Evolutionary conservation across 2,329 filamentous ascomycete species (phyloP), one percentile per base, ranked within the genome.

Genomic region (Trichophaea hybrida): DNA sequence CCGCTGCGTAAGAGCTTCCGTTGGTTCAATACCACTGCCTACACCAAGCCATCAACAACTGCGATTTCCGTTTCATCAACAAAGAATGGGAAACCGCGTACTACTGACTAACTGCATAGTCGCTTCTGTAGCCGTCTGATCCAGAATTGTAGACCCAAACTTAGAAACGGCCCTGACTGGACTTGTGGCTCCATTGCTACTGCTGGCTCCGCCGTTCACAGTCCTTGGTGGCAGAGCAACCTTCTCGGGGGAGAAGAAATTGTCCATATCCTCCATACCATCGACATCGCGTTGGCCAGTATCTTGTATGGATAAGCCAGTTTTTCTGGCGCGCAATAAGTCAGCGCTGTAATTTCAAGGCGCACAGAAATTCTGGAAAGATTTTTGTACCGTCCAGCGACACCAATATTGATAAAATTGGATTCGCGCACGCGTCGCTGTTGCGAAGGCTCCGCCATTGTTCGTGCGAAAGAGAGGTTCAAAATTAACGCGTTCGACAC

Each of bases 201-300:
- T 15, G 38, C 38, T 43, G 38, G 10, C 4, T 2, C n/a, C 31
- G 31, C 48, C 15, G 48, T 13, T 51, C 31, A 15, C 13, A 13
- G 50, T 33, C 31, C 8, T n/a, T n/a, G 50, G 50, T 37, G 50
- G 32, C 13, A 53, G 50, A n/a, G 12, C 33, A 58, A 62, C 65
- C 1, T 51, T 51, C 34, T 33, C 57, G 37, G 90, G 89, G 17
- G 90, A 95, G 6, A 90, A 96, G 65, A 97, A 81, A 66, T 82
- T 81, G 38, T 91, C 86, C 60, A 95, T 79, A 38, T 87, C 85
- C 71, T 96, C 88, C 76, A 98, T 83, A 72, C 91, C 93, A 77
- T 95, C 78, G 71, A 94, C 89, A 73, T 97, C 91, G 74, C 88
- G 85, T 62, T 83, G 76, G 56, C 88, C 88, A 58, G 77, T 82